Conservation (phyloP, 2,329 filamentous ascomycete species). For the Periconia sp. region DNA sequence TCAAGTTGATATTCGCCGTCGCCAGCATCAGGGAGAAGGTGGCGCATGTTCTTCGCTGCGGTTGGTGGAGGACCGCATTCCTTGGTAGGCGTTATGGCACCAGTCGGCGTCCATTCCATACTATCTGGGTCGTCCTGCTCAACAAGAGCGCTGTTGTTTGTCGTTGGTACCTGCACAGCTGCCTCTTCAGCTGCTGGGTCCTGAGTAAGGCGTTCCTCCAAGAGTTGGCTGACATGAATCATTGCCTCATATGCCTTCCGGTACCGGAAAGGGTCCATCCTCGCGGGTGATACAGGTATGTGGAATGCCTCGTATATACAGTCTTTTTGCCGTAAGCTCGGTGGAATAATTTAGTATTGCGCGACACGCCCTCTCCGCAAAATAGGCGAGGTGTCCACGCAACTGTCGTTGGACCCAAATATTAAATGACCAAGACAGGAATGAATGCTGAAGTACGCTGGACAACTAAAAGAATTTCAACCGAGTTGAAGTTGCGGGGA, state of each 20-base stretch:
- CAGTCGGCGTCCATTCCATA: slow-evolving; percentile 47
- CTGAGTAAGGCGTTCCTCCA: slow-evolving; percentile 38
- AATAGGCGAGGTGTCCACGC: no score
- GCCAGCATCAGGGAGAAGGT: slow-evolving; percentile 33
- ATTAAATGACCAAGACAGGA: no score
- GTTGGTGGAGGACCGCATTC: slow-evolving; percentile 38
- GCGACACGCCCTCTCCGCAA: no score
- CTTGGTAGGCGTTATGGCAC: slow-evolving; percentile 30
- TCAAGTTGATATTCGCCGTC: slow-evolving; percentile 29
- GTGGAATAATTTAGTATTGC: no score
- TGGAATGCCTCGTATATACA: no score
- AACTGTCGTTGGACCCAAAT: no score
- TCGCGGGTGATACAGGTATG: slow-evolving; percentile 11
- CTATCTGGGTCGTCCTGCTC: slow-evolving; percentile 42
- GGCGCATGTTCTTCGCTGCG: slow-evolving; percentile 38
- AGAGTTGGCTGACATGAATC: slow-evolving; percentile 41
- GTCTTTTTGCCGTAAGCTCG: no score
- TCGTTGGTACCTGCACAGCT: slow-evolving; percentile 9
- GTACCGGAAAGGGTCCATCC: slow-evolving; percentile 45
- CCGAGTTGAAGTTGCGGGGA: neutral
- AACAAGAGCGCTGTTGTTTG: slow-evolving; percentile 14
- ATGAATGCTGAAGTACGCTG: neutral
- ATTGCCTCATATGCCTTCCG: slow-evolving; percentile 46
- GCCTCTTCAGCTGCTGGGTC: slow-evolving; percentile 14
- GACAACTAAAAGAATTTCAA: neutral